Evolutionary conservation across 371 early-diverging fungal genomes (phyloP), one percentile per base, ranked within the genome.

Genomic region (Mucor circinelloides): DNA sequence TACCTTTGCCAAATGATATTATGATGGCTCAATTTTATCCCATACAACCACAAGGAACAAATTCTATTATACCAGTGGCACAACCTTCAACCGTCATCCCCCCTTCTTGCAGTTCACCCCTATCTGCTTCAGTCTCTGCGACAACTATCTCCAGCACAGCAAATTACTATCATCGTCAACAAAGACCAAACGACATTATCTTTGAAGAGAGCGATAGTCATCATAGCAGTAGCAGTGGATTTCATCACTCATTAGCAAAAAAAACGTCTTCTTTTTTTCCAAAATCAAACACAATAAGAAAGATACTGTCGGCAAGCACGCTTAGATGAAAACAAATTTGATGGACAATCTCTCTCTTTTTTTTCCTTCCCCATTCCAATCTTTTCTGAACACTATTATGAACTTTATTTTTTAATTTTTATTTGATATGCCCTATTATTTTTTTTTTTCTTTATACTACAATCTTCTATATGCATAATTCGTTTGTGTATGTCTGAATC

Each of bases 281-380:
- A 65, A 64, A 61, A 42, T 64, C 68, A 65, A 64, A 63, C 54
- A 67, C 72, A 17, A 46, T 72, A 60, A 68, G 72, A 68, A 64
- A 52, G 27, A 72, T 72, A 54, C 61, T 72, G 12, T 64, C 68
- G 32, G 64, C 68, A 60, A 72, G 72, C 46, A 63, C 72, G 21
- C 55, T 72, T 50, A 72, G 72, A 65, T 72, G 38, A 64, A 19
- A 60, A 5, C 40, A 60, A 25, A 30, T 30, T 55, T 55, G 4
- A 12, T 19, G 2, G 0, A 38, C 38, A 4, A 13, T n/a, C n/a
- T n/a, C n/a, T n/a, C 48, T 46, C 25, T 52, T 25, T 27, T 25
- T 7, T 15, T 48, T 17, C 17, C 17, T 12, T 5, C 25, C 19
- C 55, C 55, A 27, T 55, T 30, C 55, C 55, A 30, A 6, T 55